Evolutionary conservation across 768 basidiomycete genomes (phyloP), one percentile per base, ranked within the genome.

Genomic region (Tubosaeta sp.): DNA sequence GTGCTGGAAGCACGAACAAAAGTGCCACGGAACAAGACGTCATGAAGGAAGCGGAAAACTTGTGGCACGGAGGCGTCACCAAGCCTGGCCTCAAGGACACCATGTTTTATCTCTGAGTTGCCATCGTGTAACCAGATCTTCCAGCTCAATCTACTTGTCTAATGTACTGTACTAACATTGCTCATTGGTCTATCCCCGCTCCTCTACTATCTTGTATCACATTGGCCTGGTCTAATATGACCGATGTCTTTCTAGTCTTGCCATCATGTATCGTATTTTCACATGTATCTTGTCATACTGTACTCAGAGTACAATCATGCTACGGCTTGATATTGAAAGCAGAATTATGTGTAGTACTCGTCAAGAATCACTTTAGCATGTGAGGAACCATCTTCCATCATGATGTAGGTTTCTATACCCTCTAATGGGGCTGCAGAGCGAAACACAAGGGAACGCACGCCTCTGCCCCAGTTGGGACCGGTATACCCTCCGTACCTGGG

Each of bases 41-140:
- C 13, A 71, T 73, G 56, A 63, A 62, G 14, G 85, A 86, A 62
- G 89, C 87, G 1, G 41, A 60, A 48, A 60, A 46, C 14, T 48
- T 77, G 38, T 92, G 89, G 89, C 65, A 66, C 16, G 63, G 63
- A 4, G 87, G 85, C 1, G 83, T 86, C 14, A 56, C 64, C 14
- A 78, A 74, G 3, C 29, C 58, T 0, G 65, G 59, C 6, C 65
- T 89, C 63, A 85, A 80, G 68, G 77, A 86, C 34, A 84, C 83
- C 0, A 90, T 90, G 87, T 90, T 79, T 60, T 90, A 90, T 67
- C 72, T 89, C n/a, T 88, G 56, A 74, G 9, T 14, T 10, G 10
- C 27, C n/a, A 10, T 16, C 12, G 13, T 7, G 17, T 22, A 6
- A 4, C 9, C 17, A 37, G 6, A 6, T n/a, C 16, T 38, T 19